These are phyloP conservation scores for Solanum pinnatisectum DNA, from an alignment of 257 asterid genomes.

Conservation along the genomic window DNA sequence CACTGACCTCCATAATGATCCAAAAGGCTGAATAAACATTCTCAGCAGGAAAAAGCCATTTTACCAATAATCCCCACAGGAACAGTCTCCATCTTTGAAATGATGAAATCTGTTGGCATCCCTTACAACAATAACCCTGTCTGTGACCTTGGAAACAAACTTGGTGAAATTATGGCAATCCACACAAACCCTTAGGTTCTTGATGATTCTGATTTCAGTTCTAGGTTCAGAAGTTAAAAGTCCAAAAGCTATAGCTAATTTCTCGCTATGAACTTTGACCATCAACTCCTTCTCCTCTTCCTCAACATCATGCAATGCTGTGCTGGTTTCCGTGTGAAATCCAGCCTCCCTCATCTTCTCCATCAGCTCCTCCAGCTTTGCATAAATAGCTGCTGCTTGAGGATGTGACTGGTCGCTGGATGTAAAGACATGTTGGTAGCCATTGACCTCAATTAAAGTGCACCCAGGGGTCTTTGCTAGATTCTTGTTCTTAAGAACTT, in stretches of 20 bases:
- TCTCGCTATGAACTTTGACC: conserved; percentile 84
- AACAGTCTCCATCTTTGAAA: conserved; percentile 64
- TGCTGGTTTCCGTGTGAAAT: conserved; percentile 52
- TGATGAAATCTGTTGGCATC: conserved; percentile 92
- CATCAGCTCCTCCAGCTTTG: conserved; percentile 37
- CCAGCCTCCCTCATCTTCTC: conserved; percentile 67
- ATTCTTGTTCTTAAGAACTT: conserved; percentile 44
- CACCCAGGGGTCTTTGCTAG: conserved; percentile 69
- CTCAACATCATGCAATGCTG: conserved; percentile 85
- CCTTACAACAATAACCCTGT: conserved; percentile 60
- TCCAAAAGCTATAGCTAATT: conserved; percentile 79
- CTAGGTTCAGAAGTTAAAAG: conserved; percentile 50
- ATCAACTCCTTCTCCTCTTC: conserved; percentile 86
- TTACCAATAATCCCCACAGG: conserved; percentile 91
- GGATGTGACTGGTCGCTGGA: conserved; percentile 63
- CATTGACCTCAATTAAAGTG: conserved; percentile 68
- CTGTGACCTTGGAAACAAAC: conserved; percentile 55
- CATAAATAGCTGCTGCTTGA: conserved; percentile 24
- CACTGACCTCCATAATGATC: neutral
- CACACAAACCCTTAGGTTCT: conserved; percentile 83
- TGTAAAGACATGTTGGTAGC: conserved; percentile 55
- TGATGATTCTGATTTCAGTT: conserved; percentile 65
- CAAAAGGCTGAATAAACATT: neutral
- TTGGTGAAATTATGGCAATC: conserved; percentile 88
- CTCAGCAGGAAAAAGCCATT: neutral